These are phyloP conservation scores for Agarophyton chilense DNA, from an alignment of 23 red algal species.

Conservation along the genomic window DNA sequence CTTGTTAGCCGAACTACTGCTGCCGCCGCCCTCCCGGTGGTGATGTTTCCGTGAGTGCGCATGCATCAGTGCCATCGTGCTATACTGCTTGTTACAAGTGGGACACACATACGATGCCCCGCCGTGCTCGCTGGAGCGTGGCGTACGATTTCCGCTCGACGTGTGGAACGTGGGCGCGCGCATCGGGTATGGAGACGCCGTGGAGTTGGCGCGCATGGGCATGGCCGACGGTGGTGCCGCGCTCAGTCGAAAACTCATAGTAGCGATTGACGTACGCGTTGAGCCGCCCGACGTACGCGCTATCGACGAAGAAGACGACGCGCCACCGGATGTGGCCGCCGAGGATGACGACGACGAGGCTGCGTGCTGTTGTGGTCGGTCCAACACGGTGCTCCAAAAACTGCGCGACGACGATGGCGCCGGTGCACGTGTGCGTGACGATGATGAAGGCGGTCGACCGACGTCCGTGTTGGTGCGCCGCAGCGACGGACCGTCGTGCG, in stretches of 20 bases:
- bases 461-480: constrained; percentile 4
- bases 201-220: not conserved
- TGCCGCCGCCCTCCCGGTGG: not conserved
- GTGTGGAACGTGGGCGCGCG: constrained; percentile 4
- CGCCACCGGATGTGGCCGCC: not conserved
- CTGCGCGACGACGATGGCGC: not conserved
- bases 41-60: not conserved
- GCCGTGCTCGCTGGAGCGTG: not conserved
- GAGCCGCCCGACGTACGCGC: not conserved
- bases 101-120: not conserved
- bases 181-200: not conserved
- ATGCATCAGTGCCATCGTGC: not conserved
- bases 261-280: not conserved
- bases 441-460: not conserved
- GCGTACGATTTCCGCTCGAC: not conserved
- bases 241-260: constrained; percentile 17
- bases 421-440: not conserved
- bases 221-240: not conserved
- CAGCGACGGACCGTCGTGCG: not conserved
- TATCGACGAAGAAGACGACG: not conserved
- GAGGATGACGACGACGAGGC: constrained; percentile 1
- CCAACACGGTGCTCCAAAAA: constrained; percentile 5
- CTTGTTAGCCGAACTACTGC: not conserved
- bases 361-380: not conserved
- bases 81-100: constrained; percentile 5